Percentiles rank a stretch among this genome's conserved stretches.
These are phyloP conservation scores for Medakamo hakoo DNA, from an alignment of 139 green algal species.

Conservation along the genomic window DNA sequence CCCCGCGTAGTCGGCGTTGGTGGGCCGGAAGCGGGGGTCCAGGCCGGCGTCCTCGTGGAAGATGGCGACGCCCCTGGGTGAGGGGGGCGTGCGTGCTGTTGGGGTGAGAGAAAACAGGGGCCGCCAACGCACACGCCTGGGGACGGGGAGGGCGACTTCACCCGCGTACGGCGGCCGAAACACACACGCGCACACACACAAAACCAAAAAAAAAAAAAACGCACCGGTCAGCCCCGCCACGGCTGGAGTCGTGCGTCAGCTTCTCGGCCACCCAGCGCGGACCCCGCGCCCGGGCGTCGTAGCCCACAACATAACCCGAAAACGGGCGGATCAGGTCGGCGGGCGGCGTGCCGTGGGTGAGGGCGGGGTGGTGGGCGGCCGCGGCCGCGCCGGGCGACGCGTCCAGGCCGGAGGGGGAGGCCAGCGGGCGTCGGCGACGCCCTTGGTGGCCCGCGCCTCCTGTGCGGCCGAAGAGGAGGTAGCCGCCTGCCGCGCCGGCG, in stretches of 20 bases:
- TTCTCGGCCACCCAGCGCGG: slow-evolving; percentile 61
- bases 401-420: no score
- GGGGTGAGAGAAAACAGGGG: not conserved
- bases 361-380: slow-evolving; percentile 1
- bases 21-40: slow-evolving; percentile 46
- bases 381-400: not conserved
- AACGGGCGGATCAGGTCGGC: slow-evolving; percentile 11
- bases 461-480: not conserved
- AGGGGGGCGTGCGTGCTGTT: not conserved
- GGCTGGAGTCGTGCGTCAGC: slow-evolving; percentile 10
- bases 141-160: not conserved
- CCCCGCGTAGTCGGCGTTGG: slow-evolving; percentile 49
- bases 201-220: slow-evolving; percentile 15
- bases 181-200: no score
- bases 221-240: slow-evolving; percentile 14
- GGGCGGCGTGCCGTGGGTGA: slow-evolving; percentile 16
- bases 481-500: not conserved
- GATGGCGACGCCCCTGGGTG: slow-evolving; percentile 23
- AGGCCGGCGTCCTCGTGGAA: slow-evolving; percentile 54
- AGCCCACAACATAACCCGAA: slow-evolving; percentile 29
- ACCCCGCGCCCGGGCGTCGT: slow-evolving; percentile 54
- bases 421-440: no score
- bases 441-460: no score
- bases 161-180: slow-evolving; percentile 16
- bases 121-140: not conserved